Base-by-base conservation (phyloP, 2,329 filamentous ascomycete species). In the Neofusicoccum umdonicola region DNA sequence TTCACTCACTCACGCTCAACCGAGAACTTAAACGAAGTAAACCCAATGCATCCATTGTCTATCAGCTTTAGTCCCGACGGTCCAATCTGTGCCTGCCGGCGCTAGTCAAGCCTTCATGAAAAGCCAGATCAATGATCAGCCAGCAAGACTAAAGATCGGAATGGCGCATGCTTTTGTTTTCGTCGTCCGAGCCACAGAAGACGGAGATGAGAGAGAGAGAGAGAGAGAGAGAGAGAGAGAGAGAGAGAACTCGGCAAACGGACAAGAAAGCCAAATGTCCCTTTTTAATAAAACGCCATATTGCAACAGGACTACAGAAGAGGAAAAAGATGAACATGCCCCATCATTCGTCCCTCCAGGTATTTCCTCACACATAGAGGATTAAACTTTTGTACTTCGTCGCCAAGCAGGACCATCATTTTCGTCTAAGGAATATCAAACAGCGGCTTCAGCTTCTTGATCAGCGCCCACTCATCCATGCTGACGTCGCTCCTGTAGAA, bases 401-500 rank as follows among this genome's bases (percentile, higher is more conserved):
- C 39, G 47, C 19, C n/a, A 31, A 39, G 13, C 42, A 12, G 42
- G 11, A 8, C 31, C 12, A 15, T 34, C 4, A 19, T 58, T n/a
- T 44, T 34, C 17, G 47, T 60, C 56, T 60, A 93, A 72, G 84
- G 84, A 78, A 97, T 90, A 79, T 98, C 95, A 76, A 98, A 97
- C 70, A 96, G 76, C 45, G 91, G 88, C 87, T 99, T 99, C 75
- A 99, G 83, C 85, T 97, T 96, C 80, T 94, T 91, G 74, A 99
- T 92, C 68, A 99, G 83, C 74, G 87, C 84, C 95, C 95, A 99
- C 81, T 99, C 95, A 11, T 98, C 95, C 80, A 91, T 94, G 56
- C 85, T 86, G 47, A 97, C 92, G 66, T 97, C 93, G 65, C 87
- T 82, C 64, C 93, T 85, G 82, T 97, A 99, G 77, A 92, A 97